A percentile compares a stretch with the other conserved stretches of the same genome.
Conservation (phyloP, 2,329 filamentous ascomycete species). For the Colletotrichum endophyticum region DNA sequence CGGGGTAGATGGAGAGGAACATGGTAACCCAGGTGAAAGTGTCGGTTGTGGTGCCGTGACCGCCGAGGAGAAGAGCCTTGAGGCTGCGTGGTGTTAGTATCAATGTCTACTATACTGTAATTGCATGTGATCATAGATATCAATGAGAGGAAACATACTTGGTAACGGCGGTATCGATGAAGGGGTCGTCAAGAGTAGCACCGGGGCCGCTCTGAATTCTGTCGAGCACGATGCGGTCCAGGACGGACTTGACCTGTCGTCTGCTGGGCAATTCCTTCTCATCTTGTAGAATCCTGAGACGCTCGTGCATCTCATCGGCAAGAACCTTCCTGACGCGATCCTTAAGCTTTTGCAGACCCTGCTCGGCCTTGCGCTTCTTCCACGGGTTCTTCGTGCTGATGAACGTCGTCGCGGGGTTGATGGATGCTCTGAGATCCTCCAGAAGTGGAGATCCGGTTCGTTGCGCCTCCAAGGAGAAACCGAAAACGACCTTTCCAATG, state of each 20-base stretch:
- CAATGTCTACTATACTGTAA: not conserved
- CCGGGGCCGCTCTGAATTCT: slow-evolving; percentile 14
- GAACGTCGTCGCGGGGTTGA: slow-evolving; percentile 11
- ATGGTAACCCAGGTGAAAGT: slow-evolving; percentile 22
- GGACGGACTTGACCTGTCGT: slow-evolving; percentile 22
- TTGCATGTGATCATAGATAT: not conserved
- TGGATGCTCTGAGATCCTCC: slow-evolving; percentile 18
- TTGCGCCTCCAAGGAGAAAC: slow-evolving; percentile 24
- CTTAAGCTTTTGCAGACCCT: slow-evolving; percentile 1
- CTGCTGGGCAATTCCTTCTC: slow-evolving; percentile 22
- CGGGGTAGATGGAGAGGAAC: slow-evolving; percentile 26
- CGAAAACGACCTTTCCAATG: slow-evolving; percentile 26
- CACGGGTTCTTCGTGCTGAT: slow-evolving; percentile 9
- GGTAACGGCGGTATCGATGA: slow-evolving; percentile 25
- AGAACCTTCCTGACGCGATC: not conserved
- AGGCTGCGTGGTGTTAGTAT: slow-evolving; percentile 19
- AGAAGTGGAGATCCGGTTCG: slow-evolving; percentile 18
- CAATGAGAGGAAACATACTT: not conserved
- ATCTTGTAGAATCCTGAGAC: slow-evolving; percentile 2
- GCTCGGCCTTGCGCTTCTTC: slow-evolving; percentile 7
- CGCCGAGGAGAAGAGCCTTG: slow-evolving; percentile 30
- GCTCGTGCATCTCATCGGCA: slow-evolving; percentile 7
- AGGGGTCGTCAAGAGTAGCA: slow-evolving; percentile 11
- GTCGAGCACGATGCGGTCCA: slow-evolving; percentile 28
- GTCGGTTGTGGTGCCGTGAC: slow-evolving; percentile 28